Percentiles rank a stretch among this genome's conserved stretches.
Conservation (phyloP, 2,329 filamentous ascomycete genomes). For the Pseudogymnoascus sp. region DNA sequence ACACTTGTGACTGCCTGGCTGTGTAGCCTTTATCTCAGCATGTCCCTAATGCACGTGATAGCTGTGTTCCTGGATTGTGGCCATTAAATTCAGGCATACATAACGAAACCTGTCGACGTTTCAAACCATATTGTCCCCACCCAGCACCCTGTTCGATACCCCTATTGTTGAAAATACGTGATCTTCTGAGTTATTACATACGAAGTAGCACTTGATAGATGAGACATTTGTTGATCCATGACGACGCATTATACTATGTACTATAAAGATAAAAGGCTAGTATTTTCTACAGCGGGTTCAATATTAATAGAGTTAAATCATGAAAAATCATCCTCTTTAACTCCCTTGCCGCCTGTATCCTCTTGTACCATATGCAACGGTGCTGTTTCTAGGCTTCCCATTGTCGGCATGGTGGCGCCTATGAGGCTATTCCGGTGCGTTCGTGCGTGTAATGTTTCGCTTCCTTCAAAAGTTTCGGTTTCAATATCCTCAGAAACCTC, state of each 20-base stretch:
- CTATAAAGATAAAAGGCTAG: background rate
- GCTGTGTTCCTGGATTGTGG: background rate
- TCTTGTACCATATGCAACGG: slow-evolving; percentile 31
- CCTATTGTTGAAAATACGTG: background rate
- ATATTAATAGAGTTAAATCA: slow-evolving; percentile 7
- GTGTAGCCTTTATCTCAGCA: background rate
- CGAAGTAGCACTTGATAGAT: background rate
- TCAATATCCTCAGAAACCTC: slow-evolving; percentile 27
- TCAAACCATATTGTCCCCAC: background rate
- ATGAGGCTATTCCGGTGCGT: slow-evolving; percentile 50
- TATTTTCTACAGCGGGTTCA: background rate
- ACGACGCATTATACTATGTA: background rate
- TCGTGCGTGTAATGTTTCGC: slow-evolving; percentile 48
- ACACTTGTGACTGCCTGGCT: background rate
- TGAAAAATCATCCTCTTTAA: slow-evolving; percentile 12
- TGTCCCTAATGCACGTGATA: background rate
- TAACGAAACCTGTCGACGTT: background rate
- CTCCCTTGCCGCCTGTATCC: background rate
- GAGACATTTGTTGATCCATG: background rate
- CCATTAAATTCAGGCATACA: background rate
- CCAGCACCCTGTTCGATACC: background rate
- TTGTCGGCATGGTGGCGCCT: slow-evolving; percentile 34
- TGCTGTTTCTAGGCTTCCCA: slow-evolving; percentile 42
- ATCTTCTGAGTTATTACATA: background rate
- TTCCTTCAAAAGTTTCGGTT: slow-evolving; percentile 41